Conservation (phyloP, 441 rosid species). For the Capsella rubella region DNA sequence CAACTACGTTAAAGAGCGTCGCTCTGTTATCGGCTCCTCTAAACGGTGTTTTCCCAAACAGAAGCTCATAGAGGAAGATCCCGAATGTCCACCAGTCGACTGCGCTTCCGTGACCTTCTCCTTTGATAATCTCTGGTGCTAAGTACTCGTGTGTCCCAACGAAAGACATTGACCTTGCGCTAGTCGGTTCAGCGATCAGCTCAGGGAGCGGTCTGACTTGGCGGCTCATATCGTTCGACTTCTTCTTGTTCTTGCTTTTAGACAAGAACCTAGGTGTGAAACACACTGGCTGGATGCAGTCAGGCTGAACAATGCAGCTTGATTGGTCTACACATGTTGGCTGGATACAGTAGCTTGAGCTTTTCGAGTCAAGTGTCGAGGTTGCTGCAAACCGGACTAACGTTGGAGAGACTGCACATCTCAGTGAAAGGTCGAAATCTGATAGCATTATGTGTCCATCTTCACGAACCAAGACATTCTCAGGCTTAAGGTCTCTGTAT, state of each 20-base stretch:
- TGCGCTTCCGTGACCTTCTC: slow-evolving; percentile 96
- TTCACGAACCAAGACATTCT: slow-evolving; percentile 89
- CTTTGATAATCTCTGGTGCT: slow-evolving; percentile 93
- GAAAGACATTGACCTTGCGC: slow-evolving; percentile 91
- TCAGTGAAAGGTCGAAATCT: slow-evolving; percentile 86
- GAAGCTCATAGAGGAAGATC: slow-evolving; percentile 80
- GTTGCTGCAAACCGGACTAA: slow-evolving; percentile 68
- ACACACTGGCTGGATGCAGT: slow-evolving; percentile 82
- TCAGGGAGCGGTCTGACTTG: slow-evolving; percentile 86
- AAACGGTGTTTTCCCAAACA: slow-evolving; percentile 92
- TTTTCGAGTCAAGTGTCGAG: slow-evolving; percentile 63
- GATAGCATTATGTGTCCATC: slow-evolving; percentile 97
- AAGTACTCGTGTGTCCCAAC: slow-evolving; percentile 97
- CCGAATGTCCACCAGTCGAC: slow-evolving; percentile 99
- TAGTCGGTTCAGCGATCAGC: slow-evolving; percentile 90
- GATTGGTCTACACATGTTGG: slow-evolving; percentile 76
- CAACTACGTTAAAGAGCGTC: slow-evolving; percentile 81
- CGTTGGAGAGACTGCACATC: slow-evolving; percentile 87
- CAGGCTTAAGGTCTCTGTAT: slow-evolving; percentile 94
- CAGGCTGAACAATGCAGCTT: slow-evolving; percentile 71
- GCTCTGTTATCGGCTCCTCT: slow-evolving; percentile 80
- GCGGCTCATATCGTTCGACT: slow-evolving; percentile 57
- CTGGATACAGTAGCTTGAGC: slow-evolving; percentile 68
- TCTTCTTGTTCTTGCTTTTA: slow-evolving; percentile 61
- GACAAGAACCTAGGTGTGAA: slow-evolving; percentile 73